Base-by-base conservation (phyloP, 2,329 filamentous ascomycete genomes). In the Alternaria metachromatica region DNA sequence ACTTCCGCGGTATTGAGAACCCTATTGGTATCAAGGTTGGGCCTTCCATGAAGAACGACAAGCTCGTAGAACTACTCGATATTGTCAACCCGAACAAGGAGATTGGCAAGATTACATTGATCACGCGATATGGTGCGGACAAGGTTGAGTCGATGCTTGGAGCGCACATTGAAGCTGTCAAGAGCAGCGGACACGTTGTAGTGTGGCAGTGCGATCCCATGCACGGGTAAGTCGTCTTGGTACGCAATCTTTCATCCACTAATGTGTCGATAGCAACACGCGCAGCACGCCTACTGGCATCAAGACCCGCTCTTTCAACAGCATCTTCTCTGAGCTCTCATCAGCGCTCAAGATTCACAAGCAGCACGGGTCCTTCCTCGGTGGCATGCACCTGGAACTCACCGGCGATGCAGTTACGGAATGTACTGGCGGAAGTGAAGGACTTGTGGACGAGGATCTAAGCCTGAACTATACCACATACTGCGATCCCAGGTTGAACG, bases 161-260 rank as follows among this genome's bases (percentile, higher is more conserved):
- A 0, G 85, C 84, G 9, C 96, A 98, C 81, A 98, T 99, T 78
- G 89, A 91, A 70, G 93, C 93, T 41, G 95, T 99, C 25, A 91
- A 96, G 79, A 86, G 86, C 72, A 94, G 92, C 61, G 93, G 86
- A 0, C 89, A 91, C 76, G 74, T 86, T 21, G 93, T 97, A 5
- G 93, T 97, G 72, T 98, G 95, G 95, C 96, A 98, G 83, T 98
- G 95, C 82, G 96, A 99, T 81, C 96, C 96, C 21, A 99, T 99
- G 96, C 96, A 99, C 82, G 96, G 96, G 81, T 81, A 72, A 74
- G 78, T 68, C 15, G 48, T 21, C 12, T 49, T n/a, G 9, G 12
- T 3, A 21, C 12, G 30, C 23, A 8, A 20, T 15, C 15, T 15
- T 3, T 46, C 28, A 23, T 43, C 63, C 48, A 65, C 64, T 74